Evolutionary conservation across 352 stramenopile species (phyloP).

Genomic region (Pythium utonaiense): DNA sequence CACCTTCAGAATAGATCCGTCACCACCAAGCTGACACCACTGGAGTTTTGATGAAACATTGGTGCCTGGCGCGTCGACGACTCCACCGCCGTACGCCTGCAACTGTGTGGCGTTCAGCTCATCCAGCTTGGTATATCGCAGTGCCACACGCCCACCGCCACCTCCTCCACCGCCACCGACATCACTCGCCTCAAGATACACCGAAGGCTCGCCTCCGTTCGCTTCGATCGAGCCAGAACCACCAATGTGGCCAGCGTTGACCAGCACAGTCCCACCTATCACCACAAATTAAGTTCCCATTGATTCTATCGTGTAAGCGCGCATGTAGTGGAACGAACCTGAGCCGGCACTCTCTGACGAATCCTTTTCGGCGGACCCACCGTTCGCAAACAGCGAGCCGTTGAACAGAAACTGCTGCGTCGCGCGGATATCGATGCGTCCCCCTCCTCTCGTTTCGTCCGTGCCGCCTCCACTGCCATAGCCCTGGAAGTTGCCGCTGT

Average conservation of each 20-base stretch:
- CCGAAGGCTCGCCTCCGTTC: constrained; percentile 19
- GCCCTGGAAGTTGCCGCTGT: constrained; percentile 63
- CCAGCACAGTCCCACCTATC: constrained; percentile 23
- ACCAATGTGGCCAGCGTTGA: constrained; percentile 4
- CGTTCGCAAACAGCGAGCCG: constrained; percentile 62
- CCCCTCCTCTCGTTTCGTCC: constrained; percentile 56
- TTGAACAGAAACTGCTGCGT: constrained; percentile 45
- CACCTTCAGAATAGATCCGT: constrained; percentile 67
- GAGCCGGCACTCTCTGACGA: constrained; percentile 62
- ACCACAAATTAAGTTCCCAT: too few species aligned
- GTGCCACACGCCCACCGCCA: constrained; percentile 24
- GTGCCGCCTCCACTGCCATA: constrained; percentile 79
- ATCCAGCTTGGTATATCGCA: constrained; percentile 19
- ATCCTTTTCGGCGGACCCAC: constrained; percentile 42
- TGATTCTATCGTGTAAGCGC: too few species aligned
- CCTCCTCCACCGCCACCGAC: constrained; percentile 24
- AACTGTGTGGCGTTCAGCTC: constrained; percentile 18
- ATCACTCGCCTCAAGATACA: constrained; percentile 9
- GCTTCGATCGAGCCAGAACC: constrained; percentile 17
- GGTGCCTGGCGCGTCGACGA: not conserved
- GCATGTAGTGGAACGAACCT: too few species aligned
- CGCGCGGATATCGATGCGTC: constrained; percentile 47
- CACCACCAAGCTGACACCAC: constrained; percentile 79
- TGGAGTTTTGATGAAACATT: constrained; percentile 26
- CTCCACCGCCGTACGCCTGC: constrained; percentile 24